Evolutionary conservation across 2,329 filamentous ascomycete species (phyloP).

Genomic region (Thelonectria blattea): DNA sequence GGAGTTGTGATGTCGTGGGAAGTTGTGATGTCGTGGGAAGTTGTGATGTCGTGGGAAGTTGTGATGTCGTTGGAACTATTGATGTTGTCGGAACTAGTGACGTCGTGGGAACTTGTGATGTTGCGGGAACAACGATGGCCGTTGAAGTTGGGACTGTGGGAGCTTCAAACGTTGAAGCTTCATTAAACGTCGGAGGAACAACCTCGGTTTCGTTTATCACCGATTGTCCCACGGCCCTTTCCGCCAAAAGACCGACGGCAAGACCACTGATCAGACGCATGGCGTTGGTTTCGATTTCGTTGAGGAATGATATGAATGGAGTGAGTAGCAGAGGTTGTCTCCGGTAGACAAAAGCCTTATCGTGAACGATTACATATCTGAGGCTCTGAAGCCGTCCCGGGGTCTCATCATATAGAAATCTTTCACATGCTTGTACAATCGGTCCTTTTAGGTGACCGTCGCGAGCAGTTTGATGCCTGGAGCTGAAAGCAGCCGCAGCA

Average conservation of each 20-base stretch:
- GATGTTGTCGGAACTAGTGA: no score
- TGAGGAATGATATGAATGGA: neutral
- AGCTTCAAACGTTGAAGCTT: no score
- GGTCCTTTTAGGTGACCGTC: neutral
- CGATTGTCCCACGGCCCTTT: neutral
- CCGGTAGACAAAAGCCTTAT: neutral
- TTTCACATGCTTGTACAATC: neutral
- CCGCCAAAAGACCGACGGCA: neutral
- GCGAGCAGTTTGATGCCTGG: neutral
- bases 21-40: no score
- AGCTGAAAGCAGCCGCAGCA: neutral
- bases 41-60: no score
- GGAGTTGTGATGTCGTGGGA: no score
- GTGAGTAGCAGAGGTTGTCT: neutral
- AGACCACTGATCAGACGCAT: neutral
- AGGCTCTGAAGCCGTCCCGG: neutral
- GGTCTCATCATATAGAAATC: neutral
- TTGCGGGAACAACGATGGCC: no score
- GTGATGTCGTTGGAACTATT: no score
- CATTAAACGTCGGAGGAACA: no score
- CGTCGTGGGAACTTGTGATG: no score
- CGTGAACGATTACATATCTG: neutral
- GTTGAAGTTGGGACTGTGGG: no score
- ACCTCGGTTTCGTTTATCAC: neutral
- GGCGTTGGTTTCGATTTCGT: neutral